A percentile compares a stretch with the other conserved stretches of the same genome.
These are phyloP conservation scores for Thraustotheca clavata DNA, from an alignment of 352 stramenopile genomes.

Conservation along the genomic window DNA sequence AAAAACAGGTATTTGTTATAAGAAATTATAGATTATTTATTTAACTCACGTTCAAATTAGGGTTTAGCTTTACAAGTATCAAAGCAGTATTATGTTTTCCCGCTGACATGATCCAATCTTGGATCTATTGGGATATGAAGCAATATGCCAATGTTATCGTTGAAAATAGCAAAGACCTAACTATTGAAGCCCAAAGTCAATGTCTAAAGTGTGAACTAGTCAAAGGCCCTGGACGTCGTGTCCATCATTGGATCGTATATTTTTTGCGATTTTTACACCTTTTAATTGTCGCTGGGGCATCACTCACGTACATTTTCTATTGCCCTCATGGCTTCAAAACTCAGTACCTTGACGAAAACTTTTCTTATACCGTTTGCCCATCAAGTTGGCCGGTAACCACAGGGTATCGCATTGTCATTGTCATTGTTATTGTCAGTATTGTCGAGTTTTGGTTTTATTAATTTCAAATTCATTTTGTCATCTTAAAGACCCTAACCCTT, in stretches of 20 bases:
- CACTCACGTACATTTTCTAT: conserved; percentile 9
- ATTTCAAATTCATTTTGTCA: neutral
- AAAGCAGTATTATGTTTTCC: conserved; percentile 21
- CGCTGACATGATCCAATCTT: conserved; percentile 18
- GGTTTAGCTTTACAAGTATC: conserved; percentile 21
- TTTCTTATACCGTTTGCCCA: conserved; percentile 17
- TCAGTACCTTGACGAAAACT: neutral
- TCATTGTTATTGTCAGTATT: conserved; percentile 3
- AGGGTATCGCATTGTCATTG: conserved; percentile 10
- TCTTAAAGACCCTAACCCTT: no score
- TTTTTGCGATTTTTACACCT: conserved; percentile 14
- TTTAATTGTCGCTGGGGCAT: neutral
- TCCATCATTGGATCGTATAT: conserved; percentile 11
- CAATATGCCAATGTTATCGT: conserved; percentile 21
- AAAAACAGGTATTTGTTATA: conserved; percentile 10
- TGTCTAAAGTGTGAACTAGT: conserved; percentile 5
- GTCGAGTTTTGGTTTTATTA: conserved; percentile 22
- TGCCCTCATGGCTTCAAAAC: conserved; percentile 6
- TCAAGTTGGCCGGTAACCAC: conserved; percentile 12
- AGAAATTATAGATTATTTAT: neutral
- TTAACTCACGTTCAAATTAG: neutral
- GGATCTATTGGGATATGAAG: conserved; percentile 22
- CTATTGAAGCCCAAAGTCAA: neutral
- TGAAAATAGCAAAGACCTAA: conserved; percentile 12
- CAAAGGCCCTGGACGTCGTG: neutral